These are phyloP conservation scores for Mortierella sp. DNA, from an alignment of 371 early-diverging fungal genomes.

Conservation along the genomic window DNA sequence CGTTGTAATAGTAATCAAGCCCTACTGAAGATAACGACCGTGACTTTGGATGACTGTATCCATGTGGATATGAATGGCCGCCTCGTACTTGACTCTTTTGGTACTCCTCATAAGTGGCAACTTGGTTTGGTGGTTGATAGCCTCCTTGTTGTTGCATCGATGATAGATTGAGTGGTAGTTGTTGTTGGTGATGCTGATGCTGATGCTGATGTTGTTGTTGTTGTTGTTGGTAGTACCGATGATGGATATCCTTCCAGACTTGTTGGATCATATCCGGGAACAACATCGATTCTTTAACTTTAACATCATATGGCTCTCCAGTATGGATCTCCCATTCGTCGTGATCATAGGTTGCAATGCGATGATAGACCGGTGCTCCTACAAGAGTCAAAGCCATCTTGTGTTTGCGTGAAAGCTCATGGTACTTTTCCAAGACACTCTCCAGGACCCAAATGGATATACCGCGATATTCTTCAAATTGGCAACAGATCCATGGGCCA, in stretches of 20 bases:
- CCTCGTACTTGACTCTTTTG: slow-evolving; percentile 18
- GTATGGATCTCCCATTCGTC: slow-evolving; percentile 27
- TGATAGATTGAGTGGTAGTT: neutral
- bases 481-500: slow-evolving; percentile 34
- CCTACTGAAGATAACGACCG: slow-evolving; percentile 9
- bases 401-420: slow-evolving; percentile 23
- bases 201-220: slow-evolving; percentile 24
- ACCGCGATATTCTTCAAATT: slow-evolving; percentile 36
- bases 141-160: slow-evolving; percentile 2
- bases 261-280: slow-evolving; percentile 35
- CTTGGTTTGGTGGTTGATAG: slow-evolving; percentile 6
- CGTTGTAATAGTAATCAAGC: slow-evolving; percentile 2
- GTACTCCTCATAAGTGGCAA: slow-evolving; percentile 41
- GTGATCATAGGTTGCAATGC: neutral
- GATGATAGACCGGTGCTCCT: slow-evolving; percentile 10
- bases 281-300: slow-evolving; percentile 23
- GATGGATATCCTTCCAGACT: slow-evolving; percentile 43
- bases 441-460: slow-evolving; percentile 40
- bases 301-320: slow-evolving; percentile 23
- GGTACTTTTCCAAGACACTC: slow-evolving; percentile 29
- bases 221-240: slow-evolving; percentile 19
- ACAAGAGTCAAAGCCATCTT: slow-evolving; percentile 45
- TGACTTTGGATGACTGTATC: neutral
- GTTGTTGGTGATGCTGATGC: slow-evolving; percentile 15
- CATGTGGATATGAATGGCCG: slow-evolving; percentile 6